Evolutionary conservation across 495 filamentous ascomycete genomes (phyloP).

Genomic region (Daldinia grandis): DNA sequence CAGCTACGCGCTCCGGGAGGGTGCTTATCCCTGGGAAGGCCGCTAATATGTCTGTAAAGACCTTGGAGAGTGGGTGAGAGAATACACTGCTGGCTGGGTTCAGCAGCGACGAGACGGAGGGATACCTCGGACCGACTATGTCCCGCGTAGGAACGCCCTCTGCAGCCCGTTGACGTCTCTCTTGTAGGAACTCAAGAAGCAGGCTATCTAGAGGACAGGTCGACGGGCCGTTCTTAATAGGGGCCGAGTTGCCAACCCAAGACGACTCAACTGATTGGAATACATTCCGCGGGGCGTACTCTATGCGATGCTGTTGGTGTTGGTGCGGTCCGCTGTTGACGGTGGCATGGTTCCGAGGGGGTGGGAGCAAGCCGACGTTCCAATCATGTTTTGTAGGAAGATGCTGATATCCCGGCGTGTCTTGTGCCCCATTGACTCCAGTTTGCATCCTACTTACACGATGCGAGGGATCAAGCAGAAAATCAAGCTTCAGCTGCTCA

Average conservation of each 20-base stretch:
- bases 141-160: slow-evolving; percentile 67
- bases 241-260: slow-evolving; percentile 46
- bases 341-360: neutral
- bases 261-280: neutral
- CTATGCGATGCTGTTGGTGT: slow-evolving; percentile 33
- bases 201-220: slow-evolving; percentile 78
- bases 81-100: slow-evolving; percentile 67
- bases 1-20: slow-evolving; percentile 78
- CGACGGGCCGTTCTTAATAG: slow-evolving; percentile 66
- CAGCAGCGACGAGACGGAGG: slow-evolving; percentile 76
- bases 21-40: slow-evolving; percentile 74
- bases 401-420: slow-evolving; percentile 48
- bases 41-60: slow-evolving; percentile 81
- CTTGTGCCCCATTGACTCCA: slow-evolving; percentile 50
- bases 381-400: slow-evolving; percentile 55
- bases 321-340: slow-evolving; percentile 10
- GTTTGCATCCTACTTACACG: slow-evolving; percentile 48
- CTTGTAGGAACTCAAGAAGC: slow-evolving; percentile 78
- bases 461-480: slow-evolving; percentile 64
- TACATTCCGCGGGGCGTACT: slow-evolving; percentile 25
- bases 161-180: slow-evolving; percentile 68
- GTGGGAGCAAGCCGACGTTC: slow-evolving; percentile 47
- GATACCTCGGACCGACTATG: slow-evolving; percentile 76
- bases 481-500: slow-evolving; percentile 73
- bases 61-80: slow-evolving; percentile 78